Evolutionary conservation across 208 protist species (phyloP).

Genomic region (Endotrypanum monterogeii): DNA sequence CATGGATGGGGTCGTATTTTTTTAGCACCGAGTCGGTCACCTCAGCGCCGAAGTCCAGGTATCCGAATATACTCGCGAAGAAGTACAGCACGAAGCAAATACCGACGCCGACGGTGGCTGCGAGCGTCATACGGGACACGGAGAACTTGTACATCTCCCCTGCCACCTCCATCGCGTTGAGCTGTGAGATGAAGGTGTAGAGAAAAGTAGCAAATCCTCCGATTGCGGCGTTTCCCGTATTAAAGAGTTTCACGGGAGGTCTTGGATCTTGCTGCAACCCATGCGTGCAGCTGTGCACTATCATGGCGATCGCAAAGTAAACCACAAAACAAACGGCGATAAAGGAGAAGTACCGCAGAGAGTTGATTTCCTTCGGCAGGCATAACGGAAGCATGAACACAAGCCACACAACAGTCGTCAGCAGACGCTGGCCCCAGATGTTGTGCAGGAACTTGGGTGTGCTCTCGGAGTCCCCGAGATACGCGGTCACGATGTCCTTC

Average conservation of each 20-base stretch:
- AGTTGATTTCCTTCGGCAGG: slow-evolving; percentile 65
- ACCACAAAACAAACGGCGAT: slow-evolving; percentile 54
- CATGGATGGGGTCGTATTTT: slow-evolving; percentile 60
- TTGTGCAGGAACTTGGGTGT: slow-evolving; percentile 39
- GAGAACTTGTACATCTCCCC: slow-evolving; percentile 66
- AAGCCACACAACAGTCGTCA: slow-evolving; percentile 51
- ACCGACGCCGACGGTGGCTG: slow-evolving; percentile 40
- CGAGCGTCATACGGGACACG: slow-evolving; percentile 41
- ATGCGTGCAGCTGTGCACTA: slow-evolving; percentile 49
- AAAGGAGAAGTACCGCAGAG: slow-evolving; percentile 59
- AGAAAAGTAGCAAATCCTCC: slow-evolving; percentile 47
- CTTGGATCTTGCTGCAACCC: slow-evolving; percentile 36
- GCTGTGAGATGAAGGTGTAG: slow-evolving; percentile 64
- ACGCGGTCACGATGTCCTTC: slow-evolving; percentile 43
- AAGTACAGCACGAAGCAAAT: slow-evolving; percentile 68
- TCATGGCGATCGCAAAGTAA: slow-evolving; percentile 61
- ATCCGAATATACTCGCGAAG: slow-evolving; percentile 60
- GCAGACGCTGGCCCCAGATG: slow-evolving; percentile 33
- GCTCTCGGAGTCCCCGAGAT: slow-evolving; percentile 32
- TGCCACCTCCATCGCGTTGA: slow-evolving; percentile 62
- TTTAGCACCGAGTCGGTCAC: slow-evolving; percentile 52
- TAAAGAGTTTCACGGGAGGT: slow-evolving; percentile 41
- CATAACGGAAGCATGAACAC: slow-evolving; percentile 63
- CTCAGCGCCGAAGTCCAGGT: slow-evolving; percentile 61
- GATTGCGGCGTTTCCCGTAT: slow-evolving; percentile 46